Conservation (phyloP, 2,329 filamentous ascomycete species). For the Didymella lethalis region DNA sequence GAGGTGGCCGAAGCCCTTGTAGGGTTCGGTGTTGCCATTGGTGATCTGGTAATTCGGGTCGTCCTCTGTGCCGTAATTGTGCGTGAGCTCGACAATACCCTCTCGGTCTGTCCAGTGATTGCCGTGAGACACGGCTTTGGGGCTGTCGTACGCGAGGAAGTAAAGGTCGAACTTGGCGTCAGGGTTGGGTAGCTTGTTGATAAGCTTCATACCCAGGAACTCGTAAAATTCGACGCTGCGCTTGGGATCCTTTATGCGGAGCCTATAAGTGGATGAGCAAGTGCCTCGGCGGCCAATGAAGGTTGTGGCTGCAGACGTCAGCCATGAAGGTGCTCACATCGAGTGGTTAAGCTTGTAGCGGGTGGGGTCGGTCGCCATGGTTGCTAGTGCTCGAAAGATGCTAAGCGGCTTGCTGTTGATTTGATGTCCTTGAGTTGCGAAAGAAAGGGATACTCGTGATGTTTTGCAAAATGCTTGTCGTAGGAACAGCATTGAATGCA, state of each 20-base stretch:
- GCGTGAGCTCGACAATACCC: constrained; percentile 85
- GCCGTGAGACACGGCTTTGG: constrained; percentile 75
- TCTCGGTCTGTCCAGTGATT: constrained; percentile 82
- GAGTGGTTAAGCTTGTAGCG: constrained; percentile 72
- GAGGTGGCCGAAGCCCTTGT: constrained; percentile 84
- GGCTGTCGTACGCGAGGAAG: constrained; percentile 88
- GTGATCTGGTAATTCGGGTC: constrained; percentile 81
- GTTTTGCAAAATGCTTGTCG: constrained; percentile 24
- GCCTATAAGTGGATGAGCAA: constrained; percentile 25
- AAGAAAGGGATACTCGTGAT: constrained; percentile 15
- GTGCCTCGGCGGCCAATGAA: constrained; percentile 13
- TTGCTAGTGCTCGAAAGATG: constrained; percentile 51
- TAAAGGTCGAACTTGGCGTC: constrained; percentile 95
- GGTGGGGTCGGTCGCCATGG: constrained; percentile 64
- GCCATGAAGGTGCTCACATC: constrained; percentile 50
- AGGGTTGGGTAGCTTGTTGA: constrained; percentile 82
- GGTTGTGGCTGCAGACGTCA: constrained; percentile 1
- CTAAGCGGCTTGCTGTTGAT: constrained; percentile 21
- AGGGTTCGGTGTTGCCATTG: constrained; percentile 92
- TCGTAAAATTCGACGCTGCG: constrained; percentile 88
- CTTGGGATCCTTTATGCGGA: constrained; percentile 94
- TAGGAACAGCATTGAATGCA: constrained; percentile 38
- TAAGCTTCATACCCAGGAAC: constrained; percentile 83
- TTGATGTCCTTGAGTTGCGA: constrained; percentile 20
- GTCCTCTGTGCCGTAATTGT: constrained; percentile 87